Evolutionary conservation across 805 yeast genomes (phyloP).

Genomic region (Yamadazyma sp.): DNA sequence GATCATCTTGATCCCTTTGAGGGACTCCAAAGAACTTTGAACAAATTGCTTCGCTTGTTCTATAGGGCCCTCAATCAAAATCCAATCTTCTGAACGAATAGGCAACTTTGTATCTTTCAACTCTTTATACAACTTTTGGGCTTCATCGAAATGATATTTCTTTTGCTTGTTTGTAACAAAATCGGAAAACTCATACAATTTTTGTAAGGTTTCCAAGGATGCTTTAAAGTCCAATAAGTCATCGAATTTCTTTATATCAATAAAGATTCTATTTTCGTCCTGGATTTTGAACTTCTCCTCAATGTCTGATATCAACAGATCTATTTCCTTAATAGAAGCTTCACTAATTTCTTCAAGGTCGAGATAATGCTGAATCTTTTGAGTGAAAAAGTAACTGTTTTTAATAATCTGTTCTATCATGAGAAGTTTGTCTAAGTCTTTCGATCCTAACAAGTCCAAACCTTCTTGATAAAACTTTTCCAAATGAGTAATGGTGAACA

Average conservation of each 20-base stretch:
- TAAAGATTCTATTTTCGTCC: slow-evolving; percentile 26
- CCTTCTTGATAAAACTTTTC: slow-evolving; percentile 29
- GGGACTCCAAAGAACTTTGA: neutral
- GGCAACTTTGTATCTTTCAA: slow-evolving; percentile 17
- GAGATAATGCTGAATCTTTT: slow-evolving; percentile 5
- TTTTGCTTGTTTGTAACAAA: neutral
- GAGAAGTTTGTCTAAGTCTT: slow-evolving; percentile 36
- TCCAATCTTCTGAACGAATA: slow-evolving; percentile 9
- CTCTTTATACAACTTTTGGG: slow-evolving; percentile 23
- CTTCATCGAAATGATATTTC: slow-evolving; percentile 21
- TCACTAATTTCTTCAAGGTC: slow-evolving; percentile 13
- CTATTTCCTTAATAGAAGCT: slow-evolving; percentile 25
- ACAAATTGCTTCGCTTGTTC: neutral
- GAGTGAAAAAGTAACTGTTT: slow-evolving; percentile 24
- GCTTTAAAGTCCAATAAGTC: slow-evolving; percentile 26
- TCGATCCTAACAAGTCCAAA: slow-evolving; percentile 23
- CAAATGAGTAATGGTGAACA: slow-evolving; percentile 32
- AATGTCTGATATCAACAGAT: slow-evolving; percentile 23
- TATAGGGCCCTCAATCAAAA: slow-evolving; percentile 5
- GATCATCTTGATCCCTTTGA: neutral
- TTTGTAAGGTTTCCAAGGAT: slow-evolving; percentile 12
- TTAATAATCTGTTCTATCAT: slow-evolving; percentile 23
- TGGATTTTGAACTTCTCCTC: slow-evolving; percentile 25
- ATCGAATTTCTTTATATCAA: slow-evolving; percentile 26
- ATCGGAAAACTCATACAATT: slow-evolving; percentile 17